Percentiles rank a stretch among this genome's conserved stretches.
These are phyloP conservation scores for Monosporozyma servazzii DNA, from an alignment of 805 yeast species.

Conservation along the genomic window DNA sequence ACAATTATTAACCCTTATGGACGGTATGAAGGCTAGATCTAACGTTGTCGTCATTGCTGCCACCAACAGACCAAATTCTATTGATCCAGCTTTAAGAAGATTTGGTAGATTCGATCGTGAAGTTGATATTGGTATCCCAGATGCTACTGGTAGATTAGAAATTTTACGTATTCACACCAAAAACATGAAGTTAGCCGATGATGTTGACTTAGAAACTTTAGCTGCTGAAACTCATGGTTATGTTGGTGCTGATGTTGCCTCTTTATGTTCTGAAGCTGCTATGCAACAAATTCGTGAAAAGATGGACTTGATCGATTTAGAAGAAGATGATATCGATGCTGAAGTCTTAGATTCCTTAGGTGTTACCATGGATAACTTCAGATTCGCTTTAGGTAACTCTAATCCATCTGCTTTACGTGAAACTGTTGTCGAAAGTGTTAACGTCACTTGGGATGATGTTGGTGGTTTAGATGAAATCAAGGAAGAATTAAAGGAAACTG, in stretches of 20 bases:
- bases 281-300: slow-evolving; percentile 99
- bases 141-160: slow-evolving; percentile 96
- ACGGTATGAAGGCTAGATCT: slow-evolving; percentile 99
- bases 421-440: slow-evolving; percentile 97
- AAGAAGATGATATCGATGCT: slow-evolving; percentile 74
- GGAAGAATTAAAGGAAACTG: slow-evolving; percentile 96
- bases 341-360: slow-evolving; percentile 93
- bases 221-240: slow-evolving; percentile 99
- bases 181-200: slow-evolving; percentile 93
- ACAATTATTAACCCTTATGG: slow-evolving; percentile 95
- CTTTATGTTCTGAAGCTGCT: slow-evolving; percentile 99
- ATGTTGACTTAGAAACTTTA: slow-evolving; percentile 89
- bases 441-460: slow-evolving; percentile 98
- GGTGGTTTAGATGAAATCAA: slow-evolving; percentile 97
- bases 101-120: slow-evolving; percentile 89
- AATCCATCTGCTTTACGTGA: slow-evolving; percentile 99
- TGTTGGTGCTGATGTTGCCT: slow-evolving; percentile 98
- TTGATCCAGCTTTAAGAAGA: slow-evolving; percentile 74
- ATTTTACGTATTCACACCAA: slow-evolving; percentile 95
- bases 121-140: slow-evolving; percentile 90
- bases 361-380: slow-evolving; percentile 97
- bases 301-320: slow-evolving; percentile 74
- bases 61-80: slow-evolving; percentile 67
- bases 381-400: slow-evolving; percentile 94
- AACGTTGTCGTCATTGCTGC: slow-evolving; percentile 98